Evolutionary conservation across 1,284 basidiomycete genomes (phyloP).

Genomic region (Trichosporon inkin): DNA sequence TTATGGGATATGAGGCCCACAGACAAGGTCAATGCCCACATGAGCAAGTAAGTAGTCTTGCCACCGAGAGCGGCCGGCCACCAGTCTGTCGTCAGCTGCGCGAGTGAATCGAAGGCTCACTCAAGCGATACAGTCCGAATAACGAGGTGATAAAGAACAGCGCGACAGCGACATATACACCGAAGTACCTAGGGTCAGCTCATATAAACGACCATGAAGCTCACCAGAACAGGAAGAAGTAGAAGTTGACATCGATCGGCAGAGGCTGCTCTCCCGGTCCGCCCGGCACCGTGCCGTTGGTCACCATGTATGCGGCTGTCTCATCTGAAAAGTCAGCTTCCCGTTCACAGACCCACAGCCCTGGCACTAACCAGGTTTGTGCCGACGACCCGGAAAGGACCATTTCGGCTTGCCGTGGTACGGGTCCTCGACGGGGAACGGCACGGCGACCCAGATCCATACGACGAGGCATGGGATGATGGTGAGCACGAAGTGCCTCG

Average conservation of each 20-base stretch:
- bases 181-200: slow-evolving; percentile 41
- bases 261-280: slow-evolving; percentile 21
- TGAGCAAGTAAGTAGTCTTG: slow-evolving; percentile 53
- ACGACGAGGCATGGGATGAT: slow-evolving; percentile 53
- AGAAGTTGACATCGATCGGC: slow-evolving; percentile 53
- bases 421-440: slow-evolving; percentile 56
- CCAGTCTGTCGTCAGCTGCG: slow-evolving; percentile 35
- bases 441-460: slow-evolving; percentile 57
- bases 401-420: slow-evolving; percentile 41
- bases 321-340: background rate
- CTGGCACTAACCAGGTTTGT: background rate
- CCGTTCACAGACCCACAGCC: background rate
- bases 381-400: background rate
- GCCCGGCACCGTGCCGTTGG: background rate
- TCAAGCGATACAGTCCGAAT: slow-evolving; percentile 55
- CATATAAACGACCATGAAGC: background rate
- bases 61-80: slow-evolving; percentile 54
- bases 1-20: slow-evolving; percentile 53
- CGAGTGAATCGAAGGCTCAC: slow-evolving; percentile 22
- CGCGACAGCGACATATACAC: slow-evolving; percentile 53
- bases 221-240: slow-evolving; percentile 53
- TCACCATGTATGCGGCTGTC: background rate
- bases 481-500: slow-evolving; percentile 53
- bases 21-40: slow-evolving; percentile 53
- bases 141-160: slow-evolving; percentile 58